phyloP scores from a whole-genome alignment of 1,284 basidiomycete genomes.

The Naganishia liquefaciens region DNA sequence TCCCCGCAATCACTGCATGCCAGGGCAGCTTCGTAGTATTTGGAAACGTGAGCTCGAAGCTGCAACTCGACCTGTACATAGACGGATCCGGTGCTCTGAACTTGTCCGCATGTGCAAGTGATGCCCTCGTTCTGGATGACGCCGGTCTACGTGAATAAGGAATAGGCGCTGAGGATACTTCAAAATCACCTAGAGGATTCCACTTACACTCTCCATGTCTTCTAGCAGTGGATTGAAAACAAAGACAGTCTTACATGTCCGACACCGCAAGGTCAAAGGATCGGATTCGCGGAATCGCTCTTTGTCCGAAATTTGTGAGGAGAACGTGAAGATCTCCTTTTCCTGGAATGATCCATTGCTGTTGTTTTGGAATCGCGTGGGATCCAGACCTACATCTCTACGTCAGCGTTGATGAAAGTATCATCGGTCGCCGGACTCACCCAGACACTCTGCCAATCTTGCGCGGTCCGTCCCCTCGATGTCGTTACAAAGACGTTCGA shows the following conservation, averaged over 20 bases:
- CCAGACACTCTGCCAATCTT: constrained; percentile 90
- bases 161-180: constrained; percentile 15
- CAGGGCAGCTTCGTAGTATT: constrained; percentile 87
- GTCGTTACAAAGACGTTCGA: constrained; percentile 91
- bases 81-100: constrained; percentile 64
- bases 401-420: background rate
- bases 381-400: constrained; percentile 71
- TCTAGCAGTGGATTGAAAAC: constrained; percentile 69
- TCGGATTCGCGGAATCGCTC: constrained; percentile 78
- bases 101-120: constrained; percentile 63
- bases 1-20: constrained; percentile 87
- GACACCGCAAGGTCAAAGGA: constrained; percentile 72
- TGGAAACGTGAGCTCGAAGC: constrained; percentile 72
- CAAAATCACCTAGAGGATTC: background rate
- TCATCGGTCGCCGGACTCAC: constrained; percentile 55
- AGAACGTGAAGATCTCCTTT: constrained; percentile 74
- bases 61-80: constrained; percentile 82
- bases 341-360: constrained; percentile 61
- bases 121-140: constrained; percentile 57
- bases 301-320: constrained; percentile 84
- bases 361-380: constrained; percentile 66
- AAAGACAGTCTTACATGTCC: constrained; percentile 65
- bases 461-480: constrained; percentile 94
- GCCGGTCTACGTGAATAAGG: constrained; percentile 40
- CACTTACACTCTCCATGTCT: constrained; percentile 45